These are phyloP conservation scores for Microcera coccophila DNA, from an alignment of 2,329 filamentous ascomycete genomes.

Conservation along the genomic window DNA sequence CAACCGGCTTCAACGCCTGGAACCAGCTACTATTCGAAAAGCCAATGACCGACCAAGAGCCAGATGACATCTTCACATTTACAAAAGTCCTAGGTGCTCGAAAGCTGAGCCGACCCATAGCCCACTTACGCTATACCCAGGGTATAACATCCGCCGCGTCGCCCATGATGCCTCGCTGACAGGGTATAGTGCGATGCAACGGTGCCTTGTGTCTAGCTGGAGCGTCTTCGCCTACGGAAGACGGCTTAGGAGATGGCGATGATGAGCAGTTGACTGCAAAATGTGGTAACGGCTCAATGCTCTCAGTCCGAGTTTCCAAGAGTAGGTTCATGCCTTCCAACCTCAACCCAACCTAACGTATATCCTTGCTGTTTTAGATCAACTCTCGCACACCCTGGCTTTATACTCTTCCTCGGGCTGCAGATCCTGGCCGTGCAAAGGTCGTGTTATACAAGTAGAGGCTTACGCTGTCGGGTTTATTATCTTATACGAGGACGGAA, in stretches of 20 bases:
- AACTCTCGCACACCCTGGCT: conserved; percentile 11
- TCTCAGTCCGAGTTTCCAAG: background rate
- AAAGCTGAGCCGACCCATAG: conserved; percentile 33
- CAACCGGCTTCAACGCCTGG: conserved; percentile 58
- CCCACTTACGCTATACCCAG: conserved; percentile 43
- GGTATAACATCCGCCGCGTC: conserved; percentile 31
- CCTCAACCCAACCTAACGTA: background rate
- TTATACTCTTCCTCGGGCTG: conserved; percentile 19
- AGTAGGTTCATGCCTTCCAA: background rate
- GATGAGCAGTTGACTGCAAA: background rate
- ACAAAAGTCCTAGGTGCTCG: conserved; percentile 37
- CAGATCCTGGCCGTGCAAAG: conserved; percentile 21
- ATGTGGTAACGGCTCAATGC: conserved; percentile 12
- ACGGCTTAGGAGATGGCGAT: background rate
- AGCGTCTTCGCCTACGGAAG: background rate
- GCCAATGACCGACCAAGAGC: conserved; percentile 28
- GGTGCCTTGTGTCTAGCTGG: conserved; percentile 20
- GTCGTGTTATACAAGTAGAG: conserved; percentile 38
- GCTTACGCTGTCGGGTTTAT: conserved; percentile 50
- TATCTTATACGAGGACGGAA: conserved; percentile 41
- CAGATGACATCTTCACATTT: conserved; percentile 46
- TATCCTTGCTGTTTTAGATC: background rate
- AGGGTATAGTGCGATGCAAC: conserved; percentile 14
- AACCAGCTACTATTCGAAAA: conserved; percentile 45
- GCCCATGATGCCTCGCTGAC: background rate